These are phyloP conservation scores for Cladosporium sp. DNA, from an alignment of 2,329 filamentous ascomycete species.

Conservation along the genomic window DNA sequence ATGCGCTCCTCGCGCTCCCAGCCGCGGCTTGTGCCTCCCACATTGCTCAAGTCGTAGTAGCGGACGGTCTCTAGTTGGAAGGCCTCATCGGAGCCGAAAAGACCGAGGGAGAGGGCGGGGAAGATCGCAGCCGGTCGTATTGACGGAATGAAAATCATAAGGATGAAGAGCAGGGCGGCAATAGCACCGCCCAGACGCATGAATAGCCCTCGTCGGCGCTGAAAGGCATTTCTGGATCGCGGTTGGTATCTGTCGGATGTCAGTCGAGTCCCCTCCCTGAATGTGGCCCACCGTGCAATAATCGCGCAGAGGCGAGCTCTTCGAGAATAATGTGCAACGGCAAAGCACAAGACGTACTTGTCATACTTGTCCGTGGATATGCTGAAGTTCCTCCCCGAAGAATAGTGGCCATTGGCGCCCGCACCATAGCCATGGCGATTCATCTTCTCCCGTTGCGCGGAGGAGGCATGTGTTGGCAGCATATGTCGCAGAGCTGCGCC, in stretches of 20 bases:
- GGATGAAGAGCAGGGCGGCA: slow-evolving; percentile 53
- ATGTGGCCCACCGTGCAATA: not conserved
- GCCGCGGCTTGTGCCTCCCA: slow-evolving; percentile 83
- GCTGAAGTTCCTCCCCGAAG: slow-evolving; percentile 59
- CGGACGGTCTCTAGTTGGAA: slow-evolving; percentile 88
- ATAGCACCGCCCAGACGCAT: slow-evolving; percentile 59
- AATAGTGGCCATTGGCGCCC: slow-evolving; percentile 69
- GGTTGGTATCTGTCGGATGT: slow-evolving; percentile 67
- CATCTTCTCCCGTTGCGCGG: slow-evolving; percentile 63
- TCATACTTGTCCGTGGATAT: slow-evolving; percentile 83
- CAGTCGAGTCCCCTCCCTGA: slow-evolving; percentile 8
- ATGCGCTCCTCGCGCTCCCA: slow-evolving; percentile 98
- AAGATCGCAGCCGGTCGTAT: slow-evolving; percentile 57
- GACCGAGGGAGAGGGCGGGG: slow-evolving; percentile 61
- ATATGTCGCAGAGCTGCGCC: slow-evolving; percentile 34
- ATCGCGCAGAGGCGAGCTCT: not conserved
- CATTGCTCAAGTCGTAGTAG: slow-evolving; percentile 91
- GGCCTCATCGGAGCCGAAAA: slow-evolving; percentile 60
- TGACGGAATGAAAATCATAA: slow-evolving; percentile 73
- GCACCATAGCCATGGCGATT: slow-evolving; percentile 70
- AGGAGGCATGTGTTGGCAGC: slow-evolving; percentile 57
- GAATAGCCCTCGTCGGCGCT: slow-evolving; percentile 68
- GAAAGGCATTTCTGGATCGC: slow-evolving; percentile 62
- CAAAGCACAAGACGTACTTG: slow-evolving; percentile 17
- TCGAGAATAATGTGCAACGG: not conserved